A percentile compares a stretch with the other conserved stretches of the same genome.
phyloP scores from a whole-genome alignment of 2,329 filamentous ascomycete species.

The Ceratocystis eucalypticola region DNA sequence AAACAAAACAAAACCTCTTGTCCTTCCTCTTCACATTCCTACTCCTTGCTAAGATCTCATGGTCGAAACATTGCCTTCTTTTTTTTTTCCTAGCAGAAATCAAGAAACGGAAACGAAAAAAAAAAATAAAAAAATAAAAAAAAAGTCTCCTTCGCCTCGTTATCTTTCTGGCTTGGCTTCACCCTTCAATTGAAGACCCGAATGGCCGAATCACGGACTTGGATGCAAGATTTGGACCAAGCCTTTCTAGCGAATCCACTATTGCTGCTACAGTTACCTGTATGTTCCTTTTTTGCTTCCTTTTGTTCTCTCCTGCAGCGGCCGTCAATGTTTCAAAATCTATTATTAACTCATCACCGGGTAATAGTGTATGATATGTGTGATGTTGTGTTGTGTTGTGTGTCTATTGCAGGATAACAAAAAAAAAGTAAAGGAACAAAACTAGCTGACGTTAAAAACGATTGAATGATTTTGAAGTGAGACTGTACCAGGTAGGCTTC shows the following conservation, averaged over 20 bases:
- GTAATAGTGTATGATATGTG: too few species aligned
- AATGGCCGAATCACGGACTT: constrained; percentile 1
- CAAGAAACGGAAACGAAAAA: not conserved
- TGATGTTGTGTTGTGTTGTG: not conserved
- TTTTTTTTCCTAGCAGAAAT: too few species aligned
- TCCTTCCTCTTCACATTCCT: not conserved
- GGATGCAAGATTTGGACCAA: not conserved
- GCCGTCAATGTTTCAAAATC: constrained; percentile 6
- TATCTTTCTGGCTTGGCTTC: not conserved
- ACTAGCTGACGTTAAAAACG: not conserved
- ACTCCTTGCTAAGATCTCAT: not conserved
- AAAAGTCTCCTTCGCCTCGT: not conserved
- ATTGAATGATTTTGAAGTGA: not conserved
- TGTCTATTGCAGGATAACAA: constrained; percentile 2
- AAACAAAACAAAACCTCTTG: not conserved
- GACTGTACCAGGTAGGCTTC: not conserved
- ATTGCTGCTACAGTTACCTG: not conserved
- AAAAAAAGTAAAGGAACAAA: not conserved
- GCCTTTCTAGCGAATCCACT: not conserved
- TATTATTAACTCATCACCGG: not conserved
- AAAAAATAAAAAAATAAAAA: not conserved
- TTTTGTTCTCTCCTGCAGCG: not conserved
- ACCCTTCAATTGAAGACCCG: not conserved
- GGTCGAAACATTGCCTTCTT: not conserved
- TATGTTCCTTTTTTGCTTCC: not conserved